phyloP scores from a whole-genome alignment of 2,329 filamentous ascomycete genomes.

The Fusarium sp. region DNA sequence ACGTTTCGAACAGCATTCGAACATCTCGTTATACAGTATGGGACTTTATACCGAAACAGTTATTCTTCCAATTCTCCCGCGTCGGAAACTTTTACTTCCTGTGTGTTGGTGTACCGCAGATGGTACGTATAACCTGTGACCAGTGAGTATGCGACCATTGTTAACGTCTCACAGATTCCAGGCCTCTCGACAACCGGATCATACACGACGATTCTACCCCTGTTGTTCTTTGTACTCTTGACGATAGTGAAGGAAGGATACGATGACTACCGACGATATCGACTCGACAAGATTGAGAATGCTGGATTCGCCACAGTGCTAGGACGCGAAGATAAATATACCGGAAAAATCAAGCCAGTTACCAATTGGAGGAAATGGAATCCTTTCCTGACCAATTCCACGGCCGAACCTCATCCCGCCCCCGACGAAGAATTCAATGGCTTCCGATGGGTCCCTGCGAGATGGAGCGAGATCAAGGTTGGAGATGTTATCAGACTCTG shows the following conservation, averaged over 20 bases:
- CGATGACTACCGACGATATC: slow-evolving; percentile 84
- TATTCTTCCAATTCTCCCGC: slow-evolving; percentile 88
- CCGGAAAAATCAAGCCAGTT: slow-evolving; percentile 44
- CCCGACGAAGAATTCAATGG: slow-evolving; percentile 72
- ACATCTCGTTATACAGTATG: slow-evolving; percentile 86
- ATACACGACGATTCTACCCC: slow-evolving; percentile 79
- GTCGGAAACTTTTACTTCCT: slow-evolving; percentile 91
- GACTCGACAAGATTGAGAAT: slow-evolving; percentile 86
- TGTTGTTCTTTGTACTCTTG: slow-evolving; percentile 81
- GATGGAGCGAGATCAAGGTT: slow-evolving; percentile 62
- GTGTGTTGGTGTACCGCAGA: slow-evolving; percentile 84
- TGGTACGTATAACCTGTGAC: slow-evolving; percentile 53
- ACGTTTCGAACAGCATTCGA: slow-evolving; percentile 74
- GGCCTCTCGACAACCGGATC: slow-evolving; percentile 80
- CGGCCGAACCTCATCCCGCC: slow-evolving; percentile 45
- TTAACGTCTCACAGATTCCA: slow-evolving; percentile 61
- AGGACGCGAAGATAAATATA: slow-evolving; percentile 53
- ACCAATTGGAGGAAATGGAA: slow-evolving; percentile 49
- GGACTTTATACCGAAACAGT: slow-evolving; percentile 87
- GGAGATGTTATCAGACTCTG: slow-evolving; percentile 63
- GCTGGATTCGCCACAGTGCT: slow-evolving; percentile 62
- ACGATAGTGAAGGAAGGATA: slow-evolving; percentile 90
- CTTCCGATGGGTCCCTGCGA: slow-evolving; percentile 63
- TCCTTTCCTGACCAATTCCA: slow-evolving; percentile 51
- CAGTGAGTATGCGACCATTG: slow-evolving; percentile 1